Percentiles rank a stretch among this genome's conserved stretches.
These are phyloP conservation scores for Chlorella variabilis DNA, from an alignment of 163 green algal genomes.

Conservation along the genomic window DNA sequence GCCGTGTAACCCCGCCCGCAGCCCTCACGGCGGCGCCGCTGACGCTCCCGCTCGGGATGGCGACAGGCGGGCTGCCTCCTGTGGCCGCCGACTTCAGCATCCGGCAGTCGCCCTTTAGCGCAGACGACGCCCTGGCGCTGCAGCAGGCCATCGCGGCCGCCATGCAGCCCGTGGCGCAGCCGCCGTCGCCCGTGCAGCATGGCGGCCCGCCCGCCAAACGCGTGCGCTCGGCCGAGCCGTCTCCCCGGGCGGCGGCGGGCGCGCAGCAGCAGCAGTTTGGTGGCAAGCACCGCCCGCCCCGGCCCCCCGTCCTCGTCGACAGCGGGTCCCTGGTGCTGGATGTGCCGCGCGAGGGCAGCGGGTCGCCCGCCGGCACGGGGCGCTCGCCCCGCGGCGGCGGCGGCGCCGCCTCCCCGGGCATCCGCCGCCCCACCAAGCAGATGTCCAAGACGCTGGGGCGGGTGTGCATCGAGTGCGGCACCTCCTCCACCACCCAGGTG, in stretches of 20 bases:
- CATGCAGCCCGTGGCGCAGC: slow-evolving; percentile 6
- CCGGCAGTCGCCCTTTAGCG: not conserved
- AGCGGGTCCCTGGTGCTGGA: not conserved
- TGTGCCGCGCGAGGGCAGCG: not conserved
- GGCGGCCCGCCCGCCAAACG: not conserved
- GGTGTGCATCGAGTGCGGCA: slow-evolving; percentile 29
- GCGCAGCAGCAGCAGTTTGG: not conserved
- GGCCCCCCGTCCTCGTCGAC: not conserved
- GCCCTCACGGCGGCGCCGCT: not conserved
- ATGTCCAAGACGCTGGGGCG: slow-evolving; percentile 19
- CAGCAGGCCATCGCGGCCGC: not conserved
- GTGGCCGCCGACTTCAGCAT: not conserved
- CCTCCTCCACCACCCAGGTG: slow-evolving; percentile 16
- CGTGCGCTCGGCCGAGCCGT: not conserved
- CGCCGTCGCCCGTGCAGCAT: not conserved
- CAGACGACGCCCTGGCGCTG: not conserved
- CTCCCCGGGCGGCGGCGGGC: not conserved
- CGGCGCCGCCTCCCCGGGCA: not conserved
- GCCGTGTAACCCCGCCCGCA: not conserved
- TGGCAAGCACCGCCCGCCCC: slow-evolving; percentile 8
- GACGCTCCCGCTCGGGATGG: too few relatives aligned
- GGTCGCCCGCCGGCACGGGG: not conserved
- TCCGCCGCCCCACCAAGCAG: not conserved
- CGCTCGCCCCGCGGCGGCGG: slow-evolving; percentile 21
- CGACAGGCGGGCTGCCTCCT: too few relatives aligned